Evolutionary conservation across 805 yeast species (phyloP), one percentile per base, ranked within the genome.

Genomic region (Candida multigemmis): DNA sequence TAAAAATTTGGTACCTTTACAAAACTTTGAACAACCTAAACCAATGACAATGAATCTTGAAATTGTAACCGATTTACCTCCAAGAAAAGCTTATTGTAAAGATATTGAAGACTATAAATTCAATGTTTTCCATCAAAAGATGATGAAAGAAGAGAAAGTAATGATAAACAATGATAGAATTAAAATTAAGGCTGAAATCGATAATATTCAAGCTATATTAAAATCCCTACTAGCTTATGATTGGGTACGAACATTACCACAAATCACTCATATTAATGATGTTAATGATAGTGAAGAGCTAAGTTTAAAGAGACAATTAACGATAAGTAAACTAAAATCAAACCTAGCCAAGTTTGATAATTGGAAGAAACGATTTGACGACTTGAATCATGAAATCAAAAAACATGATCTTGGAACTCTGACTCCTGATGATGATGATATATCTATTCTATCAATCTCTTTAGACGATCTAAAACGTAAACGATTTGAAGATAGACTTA

Each of bases 121-220:
- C n/a, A n/a, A n/a, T n/a, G n/a, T n/a, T 9, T 70, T 64, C 39
- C 87, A 80, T 49, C 62, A 63, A 22, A 60, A 68, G 21, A 71
- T 78, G 74, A 71, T 68, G 35, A 69, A 69, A 30, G 77, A 75
- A 27, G 94, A 82, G 47, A 66, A 65, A 32, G 61, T 71, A 24
- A 74, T 77, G 69, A 53, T 61, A 16, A 59, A 58, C 19, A 54
- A 66, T 2, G 87, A 80, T 37, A 55, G 69, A 14, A 68, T 62
- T 25, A 62, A 67, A 30, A 56, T 74, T 23, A 53, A 66, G 25
- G 46, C 56, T 6, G 89, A 79, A 40, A 70, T 73, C 16, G 84
- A 77, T 28, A 65, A 62, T 12, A 59, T 73, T 19, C 48, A 56
- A 16, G 65, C 66, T 8, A 66, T 63, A 36, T 53, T 53, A 15